Evolutionary conservation across 192 early-diverging fungal genomes (phyloP).

Genomic region (Coemansia sp.): DNA sequence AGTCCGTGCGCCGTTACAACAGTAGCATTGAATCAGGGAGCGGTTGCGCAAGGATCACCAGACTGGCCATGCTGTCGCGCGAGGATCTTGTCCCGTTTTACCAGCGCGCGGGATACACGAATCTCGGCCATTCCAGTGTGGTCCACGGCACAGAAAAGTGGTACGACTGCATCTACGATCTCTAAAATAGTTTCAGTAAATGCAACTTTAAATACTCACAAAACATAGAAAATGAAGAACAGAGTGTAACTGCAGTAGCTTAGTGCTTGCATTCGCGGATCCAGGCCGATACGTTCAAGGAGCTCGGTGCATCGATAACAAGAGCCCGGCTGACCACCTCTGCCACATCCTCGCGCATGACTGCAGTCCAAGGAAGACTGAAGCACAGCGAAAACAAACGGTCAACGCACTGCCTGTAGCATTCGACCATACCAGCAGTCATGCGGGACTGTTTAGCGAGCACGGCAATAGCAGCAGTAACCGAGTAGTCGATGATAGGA

Average conservation of each 20-base stretch:
- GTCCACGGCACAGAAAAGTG: conserved; percentile 58
- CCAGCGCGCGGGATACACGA: conserved; percentile 61
- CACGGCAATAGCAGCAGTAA: not conserved
- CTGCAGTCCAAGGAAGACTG: not conserved
- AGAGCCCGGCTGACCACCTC: conserved; percentile 23
- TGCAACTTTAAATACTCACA: too few relatives aligned
- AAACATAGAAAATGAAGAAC: too few relatives aligned
- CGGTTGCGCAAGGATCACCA: conserved; percentile 24
- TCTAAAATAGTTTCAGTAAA: too few relatives aligned
- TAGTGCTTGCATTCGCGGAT: conserved; percentile 22
- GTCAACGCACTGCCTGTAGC: conserved; percentile 19
- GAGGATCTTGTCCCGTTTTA: conserved; percentile 60
- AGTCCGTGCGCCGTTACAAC: conserved; percentile 37
- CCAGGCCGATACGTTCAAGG: conserved; percentile 8
- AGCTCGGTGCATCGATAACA: conserved; percentile 8
- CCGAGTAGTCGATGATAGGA: not conserved
- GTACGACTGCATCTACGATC: conserved; percentile 42
- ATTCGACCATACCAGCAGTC: not conserved
- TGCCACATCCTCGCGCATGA: not conserved
- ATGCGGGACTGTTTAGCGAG: not conserved
- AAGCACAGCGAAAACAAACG: conserved; percentile 18
- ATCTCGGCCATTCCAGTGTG: conserved; percentile 59
- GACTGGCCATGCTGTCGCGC: conserved; percentile 61
- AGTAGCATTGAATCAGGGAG: not conserved
- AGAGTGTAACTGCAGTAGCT: too few relatives aligned